Evolutionary conservation across 1,284 basidiomycete genomes (phyloP).

Genomic region (Puccinia novopanici): DNA sequence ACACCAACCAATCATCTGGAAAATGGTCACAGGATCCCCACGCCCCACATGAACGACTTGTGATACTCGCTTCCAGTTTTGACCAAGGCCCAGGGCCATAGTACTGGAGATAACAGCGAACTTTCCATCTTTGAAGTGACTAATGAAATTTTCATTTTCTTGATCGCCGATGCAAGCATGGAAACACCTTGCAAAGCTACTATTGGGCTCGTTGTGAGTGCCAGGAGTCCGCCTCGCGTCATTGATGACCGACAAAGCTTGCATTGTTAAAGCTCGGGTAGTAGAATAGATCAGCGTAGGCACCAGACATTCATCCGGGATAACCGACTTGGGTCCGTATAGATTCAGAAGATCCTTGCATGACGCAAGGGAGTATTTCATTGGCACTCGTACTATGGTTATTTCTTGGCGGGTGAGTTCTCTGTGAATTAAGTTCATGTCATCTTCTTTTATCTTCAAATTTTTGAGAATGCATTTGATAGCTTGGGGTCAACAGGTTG

Average conservation of each 20-base stretch:
- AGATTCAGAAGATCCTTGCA: background rate
- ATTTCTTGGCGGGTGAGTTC: background rate
- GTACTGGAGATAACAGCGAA: background rate
- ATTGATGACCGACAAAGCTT: background rate
- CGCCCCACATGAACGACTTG: background rate
- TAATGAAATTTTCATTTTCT: background rate
- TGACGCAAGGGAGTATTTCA: background rate
- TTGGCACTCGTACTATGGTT: background rate
- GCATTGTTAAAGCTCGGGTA: background rate
- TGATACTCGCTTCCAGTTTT: constrained; percentile 10
- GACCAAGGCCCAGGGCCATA: constrained; percentile 7
- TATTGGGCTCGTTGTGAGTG: background rate
- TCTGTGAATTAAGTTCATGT: background rate
- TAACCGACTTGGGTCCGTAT: background rate
- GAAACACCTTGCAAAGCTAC: background rate
- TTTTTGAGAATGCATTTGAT: background rate
- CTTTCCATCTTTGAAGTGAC: background rate
- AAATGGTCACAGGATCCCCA: background rate
- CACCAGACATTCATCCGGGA: background rate
- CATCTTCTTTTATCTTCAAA: background rate
- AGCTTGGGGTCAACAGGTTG: background rate
- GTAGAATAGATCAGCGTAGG: background rate
- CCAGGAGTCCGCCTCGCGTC: no score
- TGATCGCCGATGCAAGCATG: background rate
- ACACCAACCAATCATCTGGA: background rate